phyloP scores from a whole-genome alignment of 2,329 filamentous ascomycete species.

The Talaromyces islandicus region DNA sequence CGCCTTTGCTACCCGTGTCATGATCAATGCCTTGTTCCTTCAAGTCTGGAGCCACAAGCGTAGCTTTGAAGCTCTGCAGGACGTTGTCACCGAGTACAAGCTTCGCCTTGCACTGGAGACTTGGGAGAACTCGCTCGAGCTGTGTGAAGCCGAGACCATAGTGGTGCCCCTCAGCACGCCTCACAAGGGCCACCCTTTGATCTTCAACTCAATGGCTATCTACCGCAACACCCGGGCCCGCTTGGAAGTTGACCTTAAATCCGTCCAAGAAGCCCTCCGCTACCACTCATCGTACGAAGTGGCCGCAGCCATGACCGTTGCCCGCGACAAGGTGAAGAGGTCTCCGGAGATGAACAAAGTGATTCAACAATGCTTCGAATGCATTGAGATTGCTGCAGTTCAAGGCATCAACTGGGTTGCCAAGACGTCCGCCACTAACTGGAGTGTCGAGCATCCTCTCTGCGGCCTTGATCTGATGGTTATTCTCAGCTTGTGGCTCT shows the following conservation, averaged over 20 bases:
- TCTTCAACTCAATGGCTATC: conserved; percentile 97
- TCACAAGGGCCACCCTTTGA: conserved; percentile 90
- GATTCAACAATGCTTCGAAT: conserved; percentile 95
- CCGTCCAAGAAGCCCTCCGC: conserved; percentile 88
- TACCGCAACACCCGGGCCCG: conserved; percentile 90
- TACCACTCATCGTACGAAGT: conserved; percentile 98
- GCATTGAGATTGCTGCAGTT: conserved; percentile 89
- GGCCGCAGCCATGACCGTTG: conserved; percentile 90
- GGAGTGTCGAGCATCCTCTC: conserved; percentile 96
- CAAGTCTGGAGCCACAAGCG: conserved; percentile 99
- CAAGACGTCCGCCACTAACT: conserved; percentile 95
- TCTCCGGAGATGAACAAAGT: conserved; percentile 98
- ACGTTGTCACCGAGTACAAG: conserved; percentile 97
- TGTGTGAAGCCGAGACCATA: conserved; percentile 86
- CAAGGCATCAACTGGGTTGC: conserved; percentile 97
- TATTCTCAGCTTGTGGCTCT: conserved; percentile 95
- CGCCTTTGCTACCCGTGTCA: conserved; percentile 91
- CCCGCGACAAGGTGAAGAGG: conserved; percentile 87
- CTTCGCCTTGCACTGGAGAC: conserved; percentile 90
- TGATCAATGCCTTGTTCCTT: conserved; percentile 97
- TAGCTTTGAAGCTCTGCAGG: conserved; percentile 92
- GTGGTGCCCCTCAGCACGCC: conserved; percentile 86
- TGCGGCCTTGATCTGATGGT: conserved; percentile 97
- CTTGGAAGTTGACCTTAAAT: conserved; percentile 90
- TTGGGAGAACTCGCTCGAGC: conserved; percentile 95